These are phyloP conservation scores for Paecilomyces fulvus DNA, from an alignment of 2,329 filamentous ascomycete genomes.

Conservation along the genomic window DNA sequence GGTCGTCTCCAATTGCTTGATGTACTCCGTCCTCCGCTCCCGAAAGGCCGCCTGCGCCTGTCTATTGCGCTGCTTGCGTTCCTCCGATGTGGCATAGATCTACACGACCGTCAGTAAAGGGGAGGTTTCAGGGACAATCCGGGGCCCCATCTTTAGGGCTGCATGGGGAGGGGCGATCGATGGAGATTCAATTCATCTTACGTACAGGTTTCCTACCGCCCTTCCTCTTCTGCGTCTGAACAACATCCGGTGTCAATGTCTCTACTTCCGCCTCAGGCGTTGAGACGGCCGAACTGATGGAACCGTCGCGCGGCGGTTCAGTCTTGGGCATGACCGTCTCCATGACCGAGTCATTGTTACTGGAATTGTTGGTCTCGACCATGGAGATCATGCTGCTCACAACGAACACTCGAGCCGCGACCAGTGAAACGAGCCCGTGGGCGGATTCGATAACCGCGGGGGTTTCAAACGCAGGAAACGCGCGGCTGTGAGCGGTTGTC, in stretches of 20 bases:
- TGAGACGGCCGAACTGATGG: slow-evolving; percentile 37
- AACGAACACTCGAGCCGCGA: background rate
- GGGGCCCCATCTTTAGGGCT: slow-evolving; percentile 20
- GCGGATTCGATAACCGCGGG: slow-evolving; percentile 5
- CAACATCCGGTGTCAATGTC: slow-evolving; percentile 32
- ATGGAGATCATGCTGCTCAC: slow-evolving; percentile 34
- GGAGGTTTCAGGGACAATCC: slow-evolving; percentile 12
- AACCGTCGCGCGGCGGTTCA: slow-evolving; percentile 34
- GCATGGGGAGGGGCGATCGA: background rate
- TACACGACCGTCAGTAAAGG: slow-evolving; percentile 30
- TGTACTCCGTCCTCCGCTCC: slow-evolving; percentile 95
- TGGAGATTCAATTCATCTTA: slow-evolving; percentile 16
- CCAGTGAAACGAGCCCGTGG: background rate
- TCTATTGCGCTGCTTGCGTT: slow-evolving; percentile 93
- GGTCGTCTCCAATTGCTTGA: slow-evolving; percentile 95
- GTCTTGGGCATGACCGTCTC: slow-evolving; percentile 35
- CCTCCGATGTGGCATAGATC: slow-evolving; percentile 98
- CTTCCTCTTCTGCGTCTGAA: slow-evolving; percentile 74
- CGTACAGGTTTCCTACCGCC: slow-evolving; percentile 93
- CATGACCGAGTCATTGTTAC: slow-evolving; percentile 32
- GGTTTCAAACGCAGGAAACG: slow-evolving; percentile 23
- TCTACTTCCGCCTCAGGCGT: slow-evolving; percentile 38
- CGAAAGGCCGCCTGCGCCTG: slow-evolving; percentile 97
- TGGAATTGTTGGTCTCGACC: slow-evolving; percentile 31
- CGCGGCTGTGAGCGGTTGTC: slow-evolving; percentile 29